Conservation (phyloP, 371 early-diverging fungal species). For the Coemansia sp. region DNA sequence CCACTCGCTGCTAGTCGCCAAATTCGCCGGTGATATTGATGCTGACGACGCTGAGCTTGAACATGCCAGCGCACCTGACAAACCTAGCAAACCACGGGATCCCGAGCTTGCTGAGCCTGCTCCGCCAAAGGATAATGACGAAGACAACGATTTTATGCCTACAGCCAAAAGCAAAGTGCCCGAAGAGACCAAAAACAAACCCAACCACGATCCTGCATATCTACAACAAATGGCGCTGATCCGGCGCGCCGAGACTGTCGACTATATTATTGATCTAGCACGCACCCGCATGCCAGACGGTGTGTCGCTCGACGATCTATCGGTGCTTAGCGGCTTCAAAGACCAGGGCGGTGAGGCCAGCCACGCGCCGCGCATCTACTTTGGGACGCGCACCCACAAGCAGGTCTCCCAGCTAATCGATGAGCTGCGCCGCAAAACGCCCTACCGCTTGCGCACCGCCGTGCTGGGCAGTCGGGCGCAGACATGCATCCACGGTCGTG, state of each 20-base stretch:
- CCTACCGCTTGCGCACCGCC: slow-evolving; percentile 32
- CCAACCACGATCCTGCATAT: background rate
- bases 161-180: background rate
- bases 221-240: background rate
- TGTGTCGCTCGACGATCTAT: slow-evolving; percentile 18
- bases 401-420: slow-evolving; percentile 66
- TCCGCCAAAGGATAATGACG: no score
- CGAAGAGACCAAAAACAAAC: background rate
- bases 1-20: slow-evolving; percentile 1
- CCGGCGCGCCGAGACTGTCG: slow-evolving; percentile 3
- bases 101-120: no score
- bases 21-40: background rate
- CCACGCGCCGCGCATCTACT: slow-evolving; percentile 51
- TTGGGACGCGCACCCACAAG: slow-evolving; percentile 67
- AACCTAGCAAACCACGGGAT: background rate
- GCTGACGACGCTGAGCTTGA: background rate
- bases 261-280: slow-evolving; percentile 14
- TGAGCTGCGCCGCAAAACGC: slow-evolving; percentile 56
- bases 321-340: slow-evolving; percentile 6
- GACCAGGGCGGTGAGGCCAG: background rate
- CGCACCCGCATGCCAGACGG: slow-evolving; percentile 12
- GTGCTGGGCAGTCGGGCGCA: slow-evolving; percentile 41
- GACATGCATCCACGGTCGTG: slow-evolving; percentile 26
- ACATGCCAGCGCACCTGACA: background rate
- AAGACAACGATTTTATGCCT: no score